These are phyloP conservation scores for Tetragonia tetragonoides DNA, from an alignment of 148 eudicot species.

Conservation along the genomic window DNA sequence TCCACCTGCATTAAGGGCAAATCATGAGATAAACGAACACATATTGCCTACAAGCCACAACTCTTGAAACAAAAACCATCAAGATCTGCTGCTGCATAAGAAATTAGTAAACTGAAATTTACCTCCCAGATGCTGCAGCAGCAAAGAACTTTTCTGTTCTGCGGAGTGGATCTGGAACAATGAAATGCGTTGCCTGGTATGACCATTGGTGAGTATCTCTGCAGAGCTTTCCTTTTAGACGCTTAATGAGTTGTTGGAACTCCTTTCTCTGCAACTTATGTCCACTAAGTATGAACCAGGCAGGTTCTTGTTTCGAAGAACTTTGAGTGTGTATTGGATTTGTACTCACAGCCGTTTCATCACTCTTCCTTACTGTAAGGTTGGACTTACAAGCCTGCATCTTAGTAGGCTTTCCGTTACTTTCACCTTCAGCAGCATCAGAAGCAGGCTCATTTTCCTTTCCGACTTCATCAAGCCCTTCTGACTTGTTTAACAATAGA, in stretches of 20 bases:
- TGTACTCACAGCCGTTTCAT: constrained; percentile 20
- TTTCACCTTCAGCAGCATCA: constrained; percentile 26
- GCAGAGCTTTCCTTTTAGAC: constrained; percentile 77
- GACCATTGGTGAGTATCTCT: constrained; percentile 97
- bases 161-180: constrained; percentile 80
- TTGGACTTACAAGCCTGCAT: constrained; percentile 32
- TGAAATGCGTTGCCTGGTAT: constrained; percentile 93
- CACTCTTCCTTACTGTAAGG: constrained; percentile 20
- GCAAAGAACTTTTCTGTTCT: constrained; percentile 97
- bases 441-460: constrained; percentile 46
- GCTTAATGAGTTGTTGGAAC: constrained; percentile 75
- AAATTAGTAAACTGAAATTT: background rate
- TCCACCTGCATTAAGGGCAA: constrained; percentile 66
- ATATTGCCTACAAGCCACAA: background rate
- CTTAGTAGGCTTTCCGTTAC: constrained; percentile 21
- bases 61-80: background rate
- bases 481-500: constrained; percentile 24
- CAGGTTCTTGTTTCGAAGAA: constrained; percentile 40
- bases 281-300: constrained; percentile 76
- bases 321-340: constrained; percentile 1
- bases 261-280: constrained; percentile 88
- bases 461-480: constrained; percentile 31
- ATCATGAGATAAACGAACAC: background rate
- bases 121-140: constrained; percentile 99
- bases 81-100: background rate